Conservation (phyloP, 805 yeast species). For the Candida germanica region DNA sequence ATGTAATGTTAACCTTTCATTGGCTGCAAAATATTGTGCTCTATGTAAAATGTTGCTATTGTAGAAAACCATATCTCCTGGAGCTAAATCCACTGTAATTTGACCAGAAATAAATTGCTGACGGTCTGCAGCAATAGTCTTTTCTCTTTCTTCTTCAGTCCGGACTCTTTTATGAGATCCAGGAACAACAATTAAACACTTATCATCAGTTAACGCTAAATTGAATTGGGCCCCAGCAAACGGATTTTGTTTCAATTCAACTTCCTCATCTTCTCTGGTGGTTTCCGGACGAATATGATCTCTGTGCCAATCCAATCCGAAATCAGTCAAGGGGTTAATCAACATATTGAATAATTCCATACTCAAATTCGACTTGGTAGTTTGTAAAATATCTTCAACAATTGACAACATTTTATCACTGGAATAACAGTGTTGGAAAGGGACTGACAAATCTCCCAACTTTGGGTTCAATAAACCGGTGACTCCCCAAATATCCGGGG, state of each 20-base stretch:
- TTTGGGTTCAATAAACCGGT: conserved; percentile 48
- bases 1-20: conserved; percentile 44
- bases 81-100: conserved; percentile 38
- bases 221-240: conserved; percentile 51
- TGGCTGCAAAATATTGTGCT: conserved; percentile 38
- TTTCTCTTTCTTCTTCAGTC: conserved; percentile 42
- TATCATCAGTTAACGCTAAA: conserved; percentile 45
- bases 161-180: conserved; percentile 45
- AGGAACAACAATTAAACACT: conserved; percentile 48
- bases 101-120: conserved; percentile 39
- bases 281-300: conserved; percentile 49
- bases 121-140: conserved; percentile 31
- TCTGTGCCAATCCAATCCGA: conserved; percentile 54
- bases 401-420: conserved; percentile 35
- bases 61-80: conserved; percentile 52
- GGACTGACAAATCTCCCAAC: conserved; percentile 30
- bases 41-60: conserved; percentile 50
- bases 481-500: conserved; percentile 54
- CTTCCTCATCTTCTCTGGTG: conserved; percentile 42
- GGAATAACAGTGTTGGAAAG: conserved; percentile 42
- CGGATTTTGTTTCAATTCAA: conserved; percentile 34
- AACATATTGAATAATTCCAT: conserved; percentile 54
- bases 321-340: conserved; percentile 50
- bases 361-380: conserved; percentile 28
- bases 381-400: conserved; percentile 44